A percentile compares a stretch with the other conserved stretches of the same genome.
Conservation (phyloP, 805 yeast genomes). For the Blastobotrys americana region DNA sequence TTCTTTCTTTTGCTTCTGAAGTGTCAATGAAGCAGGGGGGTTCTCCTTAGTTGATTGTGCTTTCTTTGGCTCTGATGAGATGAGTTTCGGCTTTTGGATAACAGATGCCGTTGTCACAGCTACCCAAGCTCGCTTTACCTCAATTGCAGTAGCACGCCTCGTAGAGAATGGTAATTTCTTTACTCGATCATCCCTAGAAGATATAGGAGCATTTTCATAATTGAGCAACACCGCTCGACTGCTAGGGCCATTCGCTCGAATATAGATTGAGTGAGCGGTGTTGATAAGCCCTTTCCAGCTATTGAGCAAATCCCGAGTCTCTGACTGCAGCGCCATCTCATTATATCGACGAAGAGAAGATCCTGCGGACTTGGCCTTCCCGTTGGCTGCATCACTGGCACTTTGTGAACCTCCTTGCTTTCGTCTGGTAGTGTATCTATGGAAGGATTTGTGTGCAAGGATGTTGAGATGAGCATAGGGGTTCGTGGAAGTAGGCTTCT, state of each 20-base stretch:
- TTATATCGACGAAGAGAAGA: conserved; percentile 82
- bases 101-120: conserved; percentile 56
- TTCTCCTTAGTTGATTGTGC: conserved; percentile 22
- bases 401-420: conserved; percentile 97
- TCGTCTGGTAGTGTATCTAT: conserved; percentile 90
- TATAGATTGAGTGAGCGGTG: conserved; percentile 61
- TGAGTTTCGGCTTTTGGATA: conserved; percentile 29
- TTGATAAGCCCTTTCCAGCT: conserved; percentile 55
- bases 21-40: conserved; percentile 11
- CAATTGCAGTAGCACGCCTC: conserved; percentile 73
- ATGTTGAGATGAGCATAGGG: conserved; percentile 35
- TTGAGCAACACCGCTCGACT: conserved; percentile 61
- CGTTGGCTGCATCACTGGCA: conserved; percentile 84
- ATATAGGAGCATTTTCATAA: conserved; percentile 44
- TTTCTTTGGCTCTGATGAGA: conserved; percentile 24
- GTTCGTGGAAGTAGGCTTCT: conserved; percentile 55
- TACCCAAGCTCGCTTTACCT: conserved; percentile 78
- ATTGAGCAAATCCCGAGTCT: conserved; percentile 60
- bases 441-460: conserved; percentile 76
- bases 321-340: conserved; percentile 73
- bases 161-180: conserved; percentile 83
- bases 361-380: conserved; percentile 96
- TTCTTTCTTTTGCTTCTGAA: conserved; percentile 10
- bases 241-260: conserved; percentile 71
- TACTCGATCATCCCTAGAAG: conserved; percentile 54